These are phyloP conservation scores for Serendipita sp. DNA, from an alignment of 768 basidiomycete genomes.

Conservation along the genomic window DNA sequence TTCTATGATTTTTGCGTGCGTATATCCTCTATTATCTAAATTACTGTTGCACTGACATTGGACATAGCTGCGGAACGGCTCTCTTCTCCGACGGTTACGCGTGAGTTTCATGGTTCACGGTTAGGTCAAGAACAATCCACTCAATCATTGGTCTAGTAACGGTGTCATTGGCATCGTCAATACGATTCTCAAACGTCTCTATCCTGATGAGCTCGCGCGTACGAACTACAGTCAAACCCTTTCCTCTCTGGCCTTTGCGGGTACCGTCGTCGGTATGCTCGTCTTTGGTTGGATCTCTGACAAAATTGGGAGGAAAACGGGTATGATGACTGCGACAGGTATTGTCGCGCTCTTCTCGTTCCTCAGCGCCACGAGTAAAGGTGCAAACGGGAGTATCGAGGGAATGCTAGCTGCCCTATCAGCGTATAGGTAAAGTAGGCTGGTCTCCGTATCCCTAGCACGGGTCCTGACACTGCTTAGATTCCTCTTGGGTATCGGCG, in stretches of 20 bases:
- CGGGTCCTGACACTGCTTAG: constrained; percentile 21
- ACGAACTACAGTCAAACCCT: constrained; percentile 49
- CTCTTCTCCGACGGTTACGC: constrained; percentile 71
- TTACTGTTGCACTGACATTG: constrained; percentile 2
- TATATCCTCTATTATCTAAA: constrained; percentile 7
- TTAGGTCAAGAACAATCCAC: constrained; percentile 3
- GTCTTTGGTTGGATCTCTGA: constrained; percentile 54
- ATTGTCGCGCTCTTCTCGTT: constrained; percentile 76
- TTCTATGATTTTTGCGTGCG: constrained; percentile 75
- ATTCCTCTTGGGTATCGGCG: constrained; percentile 76
- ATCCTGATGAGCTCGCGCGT: constrained; percentile 32
- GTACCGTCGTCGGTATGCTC: constrained; percentile 52
- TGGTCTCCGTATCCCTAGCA: background rate
- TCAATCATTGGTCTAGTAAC: constrained; percentile 48
- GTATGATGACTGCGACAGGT: constrained; percentile 74
- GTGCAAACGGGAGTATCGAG: constrained; percentile 50
- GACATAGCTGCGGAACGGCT: constrained; percentile 61
- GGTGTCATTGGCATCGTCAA: constrained; percentile 12
- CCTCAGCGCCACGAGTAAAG: constrained; percentile 68
- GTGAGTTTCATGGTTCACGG: constrained; percentile 16
- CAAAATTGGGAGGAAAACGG: constrained; percentile 70
- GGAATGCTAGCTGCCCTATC: constrained; percentile 66
- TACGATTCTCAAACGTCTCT: constrained; percentile 53
- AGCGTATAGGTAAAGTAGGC: constrained; percentile 44
- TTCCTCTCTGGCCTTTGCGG: constrained; percentile 62